Base-by-base conservation (phyloP, 106 monocot species). In the Dendrobium officinale region DNA sequence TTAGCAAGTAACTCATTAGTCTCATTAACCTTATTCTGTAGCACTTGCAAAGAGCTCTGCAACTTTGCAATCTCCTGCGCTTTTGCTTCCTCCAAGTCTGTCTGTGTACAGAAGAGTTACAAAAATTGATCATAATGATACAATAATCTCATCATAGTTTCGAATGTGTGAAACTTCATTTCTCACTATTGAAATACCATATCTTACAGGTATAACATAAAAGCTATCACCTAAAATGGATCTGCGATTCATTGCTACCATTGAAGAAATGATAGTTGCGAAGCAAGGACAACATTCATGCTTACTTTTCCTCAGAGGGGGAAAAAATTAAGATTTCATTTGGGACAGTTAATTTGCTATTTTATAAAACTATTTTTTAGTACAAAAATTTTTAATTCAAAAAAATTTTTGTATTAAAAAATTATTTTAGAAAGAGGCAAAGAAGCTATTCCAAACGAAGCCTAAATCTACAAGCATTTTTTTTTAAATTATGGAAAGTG, bases 21-120 rank as follows among this genome's bases (percentile, higher is more conserved):
- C 49, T 90, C 90, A 24, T 93, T 88, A 77, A 89, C 64, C 80
- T 88, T 93, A 85, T 11, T 86, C 67, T 90, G 92, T 49, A 86
- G 40, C 70, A 79, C 85, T 88, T 93, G 88, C 78, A 93, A 78
- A 26, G 90, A 88, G 40, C 79, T 88, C 49, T 90, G 90, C 45
- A 93, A 75, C 83, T 93, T 93, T 54, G 84, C 79, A 67, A 90
- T 85, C 73, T 88, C 88, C 81, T 92, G 91, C 47, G 70, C 87
- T 82, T 92, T 92, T 77, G 92, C 84, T 84, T 93, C 92, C 88
- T 93, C 92, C 78, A 90, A 68, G 64, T 90, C 90, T 42, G 85
- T 84, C 92, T 93, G 86, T 68, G 82, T 72, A n/a, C 59, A 79
- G 42, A 81, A 42, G 66, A 51, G 58, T 13, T 0, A 75, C 56